phyloP scores from a whole-genome alignment of 768 basidiomycete genomes.

The Wakefieldia striispora region DNA sequence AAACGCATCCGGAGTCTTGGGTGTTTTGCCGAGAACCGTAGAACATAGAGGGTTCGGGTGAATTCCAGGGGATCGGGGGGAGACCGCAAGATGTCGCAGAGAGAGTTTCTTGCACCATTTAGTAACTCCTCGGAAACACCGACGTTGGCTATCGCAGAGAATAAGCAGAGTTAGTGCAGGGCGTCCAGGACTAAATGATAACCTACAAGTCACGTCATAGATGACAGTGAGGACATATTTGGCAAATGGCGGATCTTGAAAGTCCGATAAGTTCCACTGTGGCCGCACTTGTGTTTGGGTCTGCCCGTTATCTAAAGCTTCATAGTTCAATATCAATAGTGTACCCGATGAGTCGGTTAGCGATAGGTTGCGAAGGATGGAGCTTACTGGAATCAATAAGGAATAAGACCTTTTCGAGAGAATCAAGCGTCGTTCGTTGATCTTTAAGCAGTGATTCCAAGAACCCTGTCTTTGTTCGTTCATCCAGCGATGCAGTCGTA shows the following conservation, averaged over 20 bases:
- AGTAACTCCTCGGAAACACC: background rate
- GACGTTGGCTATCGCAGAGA: background rate
- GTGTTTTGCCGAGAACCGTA: slow-evolving; percentile 2
- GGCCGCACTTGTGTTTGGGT: background rate
- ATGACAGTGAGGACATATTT: slow-evolving; percentile 1
- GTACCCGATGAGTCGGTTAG: background rate
- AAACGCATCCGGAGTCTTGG: background rate
- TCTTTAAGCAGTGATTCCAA: background rate
- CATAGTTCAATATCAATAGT: background rate
- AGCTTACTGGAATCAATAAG: slow-evolving; percentile 6
- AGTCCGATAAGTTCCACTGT: background rate
- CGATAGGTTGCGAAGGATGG: background rate
- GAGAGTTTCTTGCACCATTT: background rate
- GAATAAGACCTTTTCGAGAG: slow-evolving; percentile 3
- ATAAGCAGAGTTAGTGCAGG: background rate
- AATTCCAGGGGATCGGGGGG: background rate
- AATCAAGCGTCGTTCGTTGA: background rate
- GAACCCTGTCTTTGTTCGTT: background rate
- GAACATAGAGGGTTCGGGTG: background rate
- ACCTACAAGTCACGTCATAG: background rate
- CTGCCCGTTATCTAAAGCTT: background rate
- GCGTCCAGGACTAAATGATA: background rate
- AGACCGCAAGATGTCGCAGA: background rate
- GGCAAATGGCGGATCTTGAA: background rate
- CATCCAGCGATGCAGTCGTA: background rate